phyloP scores from a whole-genome alignment of 2,329 filamentous ascomycete species.

The Trichoderma gracile region DNA sequence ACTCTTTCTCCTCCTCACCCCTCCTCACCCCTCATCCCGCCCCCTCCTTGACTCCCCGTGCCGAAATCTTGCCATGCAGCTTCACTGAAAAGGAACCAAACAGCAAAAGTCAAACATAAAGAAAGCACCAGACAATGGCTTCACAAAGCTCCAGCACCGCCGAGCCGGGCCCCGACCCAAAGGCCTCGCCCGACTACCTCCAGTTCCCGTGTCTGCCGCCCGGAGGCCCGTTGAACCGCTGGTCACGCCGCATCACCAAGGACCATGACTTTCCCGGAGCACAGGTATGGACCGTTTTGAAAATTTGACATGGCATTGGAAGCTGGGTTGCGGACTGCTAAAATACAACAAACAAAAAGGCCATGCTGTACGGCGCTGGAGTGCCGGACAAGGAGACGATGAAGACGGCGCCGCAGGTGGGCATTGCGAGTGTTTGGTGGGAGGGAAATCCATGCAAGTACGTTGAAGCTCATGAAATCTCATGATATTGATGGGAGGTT shows the following conservation, averaged over 20 bases:
- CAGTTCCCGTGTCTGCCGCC: slow-evolving; percentile 54
- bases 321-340: too few relatives aligned
- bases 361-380: slow-evolving; percentile 93
- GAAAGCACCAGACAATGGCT: slow-evolving; percentile 31
- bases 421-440: slow-evolving; percentile 93
- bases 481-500: neutral
- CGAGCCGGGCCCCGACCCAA: slow-evolving; percentile 42
- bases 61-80: neutral
- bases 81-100: neutral
- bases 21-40: too few relatives aligned
- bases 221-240: slow-evolving; percentile 70
- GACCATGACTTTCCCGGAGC: slow-evolving; percentile 90
- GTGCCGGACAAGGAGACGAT: slow-evolving; percentile 81
- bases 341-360: slow-evolving; percentile 53
- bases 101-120: neutral
- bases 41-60: too few relatives aligned
- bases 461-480: slow-evolving; percentile 41
- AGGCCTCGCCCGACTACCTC: slow-evolving; percentile 54
- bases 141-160: slow-evolving; percentile 29
- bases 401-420: slow-evolving; percentile 88
- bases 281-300: slow-evolving; percentile 64
- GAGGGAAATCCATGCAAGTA: slow-evolving; percentile 96
- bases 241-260: slow-evolving; percentile 78
- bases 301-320: too few relatives aligned
- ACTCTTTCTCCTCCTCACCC: neutral